These are phyloP conservation scores for Colletotrichum spaethianum DNA, from an alignment of 2,329 filamentous ascomycete genomes.

Conservation along the genomic window DNA sequence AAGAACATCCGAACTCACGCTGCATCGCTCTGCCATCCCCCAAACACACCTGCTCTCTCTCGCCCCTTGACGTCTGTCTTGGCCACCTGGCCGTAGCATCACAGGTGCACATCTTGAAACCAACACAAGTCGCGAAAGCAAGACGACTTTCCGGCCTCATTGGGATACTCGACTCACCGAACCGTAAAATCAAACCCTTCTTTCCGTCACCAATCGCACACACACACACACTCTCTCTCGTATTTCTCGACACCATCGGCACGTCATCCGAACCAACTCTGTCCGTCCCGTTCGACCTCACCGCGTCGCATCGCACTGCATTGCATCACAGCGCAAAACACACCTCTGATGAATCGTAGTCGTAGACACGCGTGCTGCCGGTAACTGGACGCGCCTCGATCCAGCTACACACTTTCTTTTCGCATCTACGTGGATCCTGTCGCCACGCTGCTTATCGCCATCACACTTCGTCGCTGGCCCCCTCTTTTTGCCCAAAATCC, in stretches of 20 bases:
- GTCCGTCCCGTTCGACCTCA: neutral
- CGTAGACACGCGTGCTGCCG: conserved; percentile 18
- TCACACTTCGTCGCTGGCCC: conserved; percentile 4
- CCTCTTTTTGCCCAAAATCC: neutral
- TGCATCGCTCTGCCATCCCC: conserved; percentile 15
- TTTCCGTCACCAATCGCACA: neutral
- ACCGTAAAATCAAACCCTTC: neutral
- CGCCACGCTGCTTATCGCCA: conserved; percentile 29
- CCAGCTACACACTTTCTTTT: conserved; percentile 16
- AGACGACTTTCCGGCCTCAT: neutral
- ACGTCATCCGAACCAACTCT: neutral
- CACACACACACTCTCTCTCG: too few species aligned
- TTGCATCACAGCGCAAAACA: conserved; percentile 3
- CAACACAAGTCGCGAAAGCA: neutral
- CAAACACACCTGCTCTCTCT: neutral
- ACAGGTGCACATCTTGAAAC: neutral
- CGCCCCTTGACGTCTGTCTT: conserved; percentile 18
- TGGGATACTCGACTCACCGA: neutral
- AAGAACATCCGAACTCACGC: conserved; percentile 14
- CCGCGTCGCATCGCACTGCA: conserved; percentile 10
- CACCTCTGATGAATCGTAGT: conserved; percentile 16
- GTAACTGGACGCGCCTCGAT: conserved; percentile 25
- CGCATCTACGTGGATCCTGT: conserved; percentile 24
- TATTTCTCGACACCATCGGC: neutral
- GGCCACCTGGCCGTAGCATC: conserved; percentile 20